Evolutionary conservation across 306 rosid genomes (phyloP).

Genomic region (Begonia loranthoides): DNA sequence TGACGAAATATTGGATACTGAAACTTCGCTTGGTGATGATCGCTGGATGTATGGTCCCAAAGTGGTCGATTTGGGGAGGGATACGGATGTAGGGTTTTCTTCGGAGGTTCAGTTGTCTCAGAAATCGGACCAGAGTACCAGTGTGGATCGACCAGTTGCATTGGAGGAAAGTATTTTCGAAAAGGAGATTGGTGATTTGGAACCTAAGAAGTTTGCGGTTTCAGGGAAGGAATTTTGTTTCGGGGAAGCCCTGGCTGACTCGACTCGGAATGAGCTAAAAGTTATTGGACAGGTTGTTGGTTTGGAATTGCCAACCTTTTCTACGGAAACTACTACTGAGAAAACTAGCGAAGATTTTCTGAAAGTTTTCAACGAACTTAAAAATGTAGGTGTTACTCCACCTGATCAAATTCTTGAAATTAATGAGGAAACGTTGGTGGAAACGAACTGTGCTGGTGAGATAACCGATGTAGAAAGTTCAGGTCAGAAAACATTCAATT

Average conservation of each 20-base stretch:
- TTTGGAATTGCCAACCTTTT: not conserved
- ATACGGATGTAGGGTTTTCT: not conserved
- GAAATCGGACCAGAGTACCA: not conserved
- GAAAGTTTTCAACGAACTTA: not conserved
- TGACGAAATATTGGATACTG: not conserved
- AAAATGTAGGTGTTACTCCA: not conserved
- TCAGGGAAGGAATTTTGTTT: not conserved
- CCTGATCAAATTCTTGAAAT: not conserved
- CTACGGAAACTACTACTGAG: not conserved
- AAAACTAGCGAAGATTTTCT: not conserved
- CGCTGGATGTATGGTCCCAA: not conserved
- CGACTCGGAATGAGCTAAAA: not conserved
- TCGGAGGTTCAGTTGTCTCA: not conserved
- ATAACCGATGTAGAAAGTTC: not conserved
- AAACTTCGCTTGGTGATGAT: not conserved
- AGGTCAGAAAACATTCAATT: not conserved
- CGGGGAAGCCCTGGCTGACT: no score
- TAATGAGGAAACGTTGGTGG: not conserved
- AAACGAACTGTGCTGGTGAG: not conserved
- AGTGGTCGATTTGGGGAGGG: conserved; percentile 3
- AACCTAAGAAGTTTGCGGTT: not conserved
- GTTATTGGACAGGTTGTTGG: not conserved
- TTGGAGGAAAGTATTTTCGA: not conserved
- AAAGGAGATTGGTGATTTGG: not conserved
- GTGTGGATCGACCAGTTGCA: not conserved